Conservation (phyloP, 352 stramenopile genomes). For the Phytophthora megakarya region DNA sequence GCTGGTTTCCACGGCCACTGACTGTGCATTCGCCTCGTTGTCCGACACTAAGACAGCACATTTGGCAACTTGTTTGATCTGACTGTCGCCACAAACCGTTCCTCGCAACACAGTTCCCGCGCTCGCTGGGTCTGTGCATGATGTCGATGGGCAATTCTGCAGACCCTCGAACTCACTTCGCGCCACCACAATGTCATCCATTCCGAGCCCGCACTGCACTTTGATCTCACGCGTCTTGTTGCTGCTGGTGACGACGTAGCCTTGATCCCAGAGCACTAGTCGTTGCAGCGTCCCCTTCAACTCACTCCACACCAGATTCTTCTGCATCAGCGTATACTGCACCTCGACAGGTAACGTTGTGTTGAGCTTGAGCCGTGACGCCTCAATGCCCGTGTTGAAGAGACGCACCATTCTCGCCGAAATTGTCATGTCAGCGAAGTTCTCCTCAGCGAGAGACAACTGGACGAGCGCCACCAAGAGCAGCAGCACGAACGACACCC, state of each 20-base stretch:
- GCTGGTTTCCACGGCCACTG: slow-evolving; percentile 32
- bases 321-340: slow-evolving; percentile 28
- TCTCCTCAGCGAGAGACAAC: slow-evolving; percentile 6
- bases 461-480: slow-evolving; percentile 3
- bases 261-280: slow-evolving; percentile 60
- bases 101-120: slow-evolving; percentile 14
- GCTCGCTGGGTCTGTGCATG: slow-evolving; percentile 26
- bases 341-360: slow-evolving; percentile 38
- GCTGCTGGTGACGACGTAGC: slow-evolving; percentile 41
- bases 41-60: slow-evolving; percentile 36
- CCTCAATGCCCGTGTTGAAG: slow-evolving; percentile 35
- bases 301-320: slow-evolving; percentile 38
- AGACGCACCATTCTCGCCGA: slow-evolving; percentile 38
- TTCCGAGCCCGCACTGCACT: slow-evolving; percentile 43
- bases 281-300: slow-evolving; percentile 55
- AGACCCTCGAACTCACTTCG: slow-evolving; percentile 35
- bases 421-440: slow-evolving; percentile 28
- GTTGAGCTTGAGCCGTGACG: slow-evolving; percentile 31
- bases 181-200: slow-evolving; percentile 50
- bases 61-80: slow-evolving; percentile 38
- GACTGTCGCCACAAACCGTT: slow-evolving; percentile 35
- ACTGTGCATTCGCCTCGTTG: slow-evolving; percentile 21
- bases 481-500: slow-evolving; percentile 1
- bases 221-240: slow-evolving; percentile 32
- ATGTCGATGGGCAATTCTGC: slow-evolving; percentile 28